A percentile compares a stretch with the other conserved stretches of the same genome.
Conservation (phyloP, 176 grass and related monocot species). For the Aechmea fasciata region DNA sequence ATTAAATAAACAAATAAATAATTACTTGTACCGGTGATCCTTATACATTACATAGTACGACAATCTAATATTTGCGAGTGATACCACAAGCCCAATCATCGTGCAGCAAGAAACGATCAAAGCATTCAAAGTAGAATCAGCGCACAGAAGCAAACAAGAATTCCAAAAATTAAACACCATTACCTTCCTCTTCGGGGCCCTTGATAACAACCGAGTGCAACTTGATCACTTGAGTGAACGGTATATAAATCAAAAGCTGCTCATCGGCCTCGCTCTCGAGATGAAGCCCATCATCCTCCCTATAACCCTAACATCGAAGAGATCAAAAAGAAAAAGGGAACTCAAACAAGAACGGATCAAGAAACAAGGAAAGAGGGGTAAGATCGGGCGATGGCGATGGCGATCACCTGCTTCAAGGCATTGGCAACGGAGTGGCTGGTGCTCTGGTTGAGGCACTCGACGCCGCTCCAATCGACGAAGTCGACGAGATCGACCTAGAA, state of each 20-base stretch:
- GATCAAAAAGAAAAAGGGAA: not conserved
- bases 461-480: constrained; percentile 94
- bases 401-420: constrained; percentile 66
- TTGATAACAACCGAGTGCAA: constrained; percentile 69
- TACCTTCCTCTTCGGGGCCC: constrained; percentile 86
- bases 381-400: not conserved
- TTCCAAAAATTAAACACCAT: constrained; percentile 1
- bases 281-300: constrained; percentile 76
- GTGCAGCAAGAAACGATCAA: constrained; percentile 1
- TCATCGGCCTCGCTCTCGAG: constrained; percentile 85
- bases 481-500: constrained; percentile 91
- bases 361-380: not conserved
- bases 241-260: constrained; percentile 81
- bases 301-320: constrained; percentile 35
- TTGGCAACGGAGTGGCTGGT: constrained; percentile 51
- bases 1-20: too few relatives aligned
- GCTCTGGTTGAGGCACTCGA: constrained; percentile 97
- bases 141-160: not conserved
- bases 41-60: too few relatives aligned
- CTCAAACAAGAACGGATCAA: not conserved
- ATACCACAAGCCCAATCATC: too few relatives aligned
- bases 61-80: too few relatives aligned
- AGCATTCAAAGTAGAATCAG: not conserved
- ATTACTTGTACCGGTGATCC: too few relatives aligned
- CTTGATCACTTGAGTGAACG: constrained; percentile 84